Conservation (phyloP, 805 yeast genomes). For the Ogataea wickerhamii region DNA sequence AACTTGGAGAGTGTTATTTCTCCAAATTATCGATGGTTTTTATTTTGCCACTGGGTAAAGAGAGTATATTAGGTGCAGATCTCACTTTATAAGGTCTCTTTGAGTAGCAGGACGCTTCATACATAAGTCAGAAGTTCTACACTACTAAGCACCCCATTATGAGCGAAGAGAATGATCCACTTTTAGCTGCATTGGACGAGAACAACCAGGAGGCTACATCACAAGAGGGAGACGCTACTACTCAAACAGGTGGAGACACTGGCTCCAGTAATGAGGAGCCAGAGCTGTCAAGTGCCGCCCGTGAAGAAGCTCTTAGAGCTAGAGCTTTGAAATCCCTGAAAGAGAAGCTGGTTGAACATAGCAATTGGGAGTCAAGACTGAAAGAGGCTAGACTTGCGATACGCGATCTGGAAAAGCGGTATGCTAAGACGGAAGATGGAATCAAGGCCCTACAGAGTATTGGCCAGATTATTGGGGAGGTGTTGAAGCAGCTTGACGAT, state of each 20-base stretch:
- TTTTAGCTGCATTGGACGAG: constrained; percentile 60
- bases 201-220: constrained; percentile 23
- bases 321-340: constrained; percentile 76
- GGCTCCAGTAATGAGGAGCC: constrained; percentile 22
- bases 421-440: constrained; percentile 92
- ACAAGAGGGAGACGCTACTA: constrained; percentile 5
- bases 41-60: neutral
- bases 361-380: constrained; percentile 89
- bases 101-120: no score
- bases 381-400: constrained; percentile 80
- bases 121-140: no score
- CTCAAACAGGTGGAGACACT: constrained; percentile 16
- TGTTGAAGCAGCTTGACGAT: constrained; percentile 88
- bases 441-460: constrained; percentile 95
- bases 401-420: constrained; percentile 77
- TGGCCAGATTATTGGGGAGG: constrained; percentile 97
- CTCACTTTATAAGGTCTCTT: no score
- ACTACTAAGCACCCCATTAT: no score
- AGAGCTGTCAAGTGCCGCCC: constrained; percentile 29
- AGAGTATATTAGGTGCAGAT: no score
- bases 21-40: no score
- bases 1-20: no score
- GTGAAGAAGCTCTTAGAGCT: constrained; percentile 42
- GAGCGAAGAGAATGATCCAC: constrained; percentile 65
- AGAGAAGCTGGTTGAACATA: constrained; percentile 84